Base-by-base conservation (phyloP, 768 basidiomycete species). In the Tylopilus sp. region DNA sequence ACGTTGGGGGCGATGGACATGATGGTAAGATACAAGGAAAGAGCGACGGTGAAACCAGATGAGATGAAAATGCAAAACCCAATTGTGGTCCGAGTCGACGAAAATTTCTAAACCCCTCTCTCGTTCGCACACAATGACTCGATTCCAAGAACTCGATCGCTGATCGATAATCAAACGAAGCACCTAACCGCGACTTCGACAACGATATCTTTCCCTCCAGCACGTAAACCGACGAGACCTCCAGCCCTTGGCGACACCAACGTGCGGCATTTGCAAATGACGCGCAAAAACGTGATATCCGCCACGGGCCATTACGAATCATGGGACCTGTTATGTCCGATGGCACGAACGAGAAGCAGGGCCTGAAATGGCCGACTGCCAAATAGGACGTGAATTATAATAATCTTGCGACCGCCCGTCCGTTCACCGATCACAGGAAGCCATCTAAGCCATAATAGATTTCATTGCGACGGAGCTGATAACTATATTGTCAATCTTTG, bases 391-490 rank as follows among this genome's bases (percentile, higher is more conserved):
- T 19, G 21, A 37, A 19, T 9, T 21, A 19, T 19, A 37, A 19
- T 19, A 19, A 37, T 16, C 36, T 37, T 14, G n/a, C n/a, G n/a
- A n/a, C n/a, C n/a, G n/a, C 19, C n/a, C 4, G 21, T 21, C 19
- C 3, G 31, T 13, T 31, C 11, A 31, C 12, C 31, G 31, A 13
- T 31, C 31, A 31, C 31, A 13, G 31, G 31, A 13, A 10, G 11
- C 6, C 14, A 10, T 13, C 51, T 55, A 68, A 22, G 61, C 48
- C 65, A 63, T 34, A 43, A 92, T 87, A 45, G 76, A 82, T 71
- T 93, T 94, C 81, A 86, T 86, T 42, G 91, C 91, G 6, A 92
- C 88, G 10, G 82, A 76, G 55, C 87, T 91, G n/a, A 80, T 72
- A 8, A 89, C 87, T 29, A 93, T 81, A 52, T 82, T 78, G 61